Evolutionary conservation across 805 yeast species (phyloP), one percentile per base, ranked within the genome.

Genomic region (Pichia occidentalis): DNA sequence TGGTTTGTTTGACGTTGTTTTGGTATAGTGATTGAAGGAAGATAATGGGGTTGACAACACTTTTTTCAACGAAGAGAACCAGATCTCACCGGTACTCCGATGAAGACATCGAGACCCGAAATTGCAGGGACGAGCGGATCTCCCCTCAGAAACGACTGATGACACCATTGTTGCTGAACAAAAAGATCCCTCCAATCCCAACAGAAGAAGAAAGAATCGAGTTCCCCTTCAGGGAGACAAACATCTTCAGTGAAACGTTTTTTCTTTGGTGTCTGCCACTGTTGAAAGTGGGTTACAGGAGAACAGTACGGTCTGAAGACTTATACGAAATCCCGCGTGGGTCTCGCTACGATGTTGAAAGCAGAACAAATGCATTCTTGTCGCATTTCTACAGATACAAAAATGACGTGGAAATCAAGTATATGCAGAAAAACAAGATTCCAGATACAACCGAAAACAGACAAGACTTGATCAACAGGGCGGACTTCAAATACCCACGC

Each of bases 231-330:
- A 42, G 49, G 21, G 46, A 51, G 10, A 63, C 69, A 12, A 68
- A 68, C 35, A 35, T 64, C 12, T 37, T 76, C 9, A 65, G 68
- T 11, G 60, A 60, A 46, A 32, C 66, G 0, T 71, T 76, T 44
- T 76, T 80, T 52, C 66, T 77, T 68, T 84, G 94, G 92, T 63
- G 81, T 26, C 37, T 60, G 14, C 90, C 90, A 1, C 47, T 82
- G 22, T 58, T 85, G 65, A 59, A 60, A 17, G 70, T 71, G 7
- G 92, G 94, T 7, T 84, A 84, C 56, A 75, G 71, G 53, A 67
- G 94, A 50, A 79, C 86, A 0, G 61, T 84, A 34, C 75, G 73
- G 37, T 77, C 83, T 2, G 71, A 72, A 34, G 92, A 84, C 60
- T 56, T 83, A 44, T 82, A 56, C 49, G 58, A 56, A 39, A 57